Evolutionary conservation across 208 protist species (phyloP).

Genomic region (Entamoeba invadens): DNA sequence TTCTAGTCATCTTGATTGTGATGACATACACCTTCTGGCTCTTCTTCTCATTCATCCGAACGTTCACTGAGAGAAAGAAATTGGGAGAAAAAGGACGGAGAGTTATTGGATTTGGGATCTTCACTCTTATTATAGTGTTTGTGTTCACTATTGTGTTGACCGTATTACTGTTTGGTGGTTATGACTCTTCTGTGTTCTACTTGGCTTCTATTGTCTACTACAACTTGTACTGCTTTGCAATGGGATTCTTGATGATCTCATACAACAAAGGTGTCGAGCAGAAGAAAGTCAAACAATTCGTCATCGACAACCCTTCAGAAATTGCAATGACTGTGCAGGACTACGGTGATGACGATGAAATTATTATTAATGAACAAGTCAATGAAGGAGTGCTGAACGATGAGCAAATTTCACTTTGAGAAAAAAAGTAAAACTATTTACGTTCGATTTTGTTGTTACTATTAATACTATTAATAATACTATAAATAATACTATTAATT

Average conservation of each 20-base stretch:
- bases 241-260: background rate
- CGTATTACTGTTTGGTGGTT: background rate
- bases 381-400: background rate
- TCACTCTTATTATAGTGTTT: background rate
- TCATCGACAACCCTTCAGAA: background rate
- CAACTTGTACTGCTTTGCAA: background rate
- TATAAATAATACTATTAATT: no score
- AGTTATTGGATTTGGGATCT: background rate
- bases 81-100: background rate
- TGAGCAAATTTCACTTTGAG: background rate
- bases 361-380: background rate
- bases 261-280: background rate
- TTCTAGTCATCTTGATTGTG: background rate
- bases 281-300: background rate
- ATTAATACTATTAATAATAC: no score
- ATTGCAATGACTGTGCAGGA: background rate
- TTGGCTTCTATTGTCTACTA: background rate
- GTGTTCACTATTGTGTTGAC: background rate
- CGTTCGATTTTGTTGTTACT: no score
- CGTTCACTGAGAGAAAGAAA: background rate
- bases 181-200: background rate
- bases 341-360: background rate
- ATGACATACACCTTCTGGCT: background rate
- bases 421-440: no score
- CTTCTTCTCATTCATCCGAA: background rate